Evolutionary conservation across 2,329 filamentous ascomycete species (phyloP), one percentile per base, ranked within the genome.

Genomic region (Colletotrichum eleusines): DNA sequence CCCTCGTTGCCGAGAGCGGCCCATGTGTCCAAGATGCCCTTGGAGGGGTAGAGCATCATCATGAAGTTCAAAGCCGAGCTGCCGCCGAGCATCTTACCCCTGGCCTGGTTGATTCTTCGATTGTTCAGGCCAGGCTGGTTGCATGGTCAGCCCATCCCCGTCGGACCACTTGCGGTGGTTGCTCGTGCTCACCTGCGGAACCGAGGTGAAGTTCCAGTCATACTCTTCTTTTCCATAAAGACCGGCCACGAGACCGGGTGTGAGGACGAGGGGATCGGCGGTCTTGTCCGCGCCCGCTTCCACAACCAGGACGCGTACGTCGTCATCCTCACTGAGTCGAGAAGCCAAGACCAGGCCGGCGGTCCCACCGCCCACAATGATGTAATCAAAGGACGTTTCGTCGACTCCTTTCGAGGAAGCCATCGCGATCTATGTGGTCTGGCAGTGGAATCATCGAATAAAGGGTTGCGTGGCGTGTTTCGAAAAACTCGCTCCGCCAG

Each of bases 321-420:
- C 60, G 4, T 58, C 67, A 51, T 78, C 73, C 38, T 78, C 75
- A 18, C 75, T 74, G 11, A 80, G 72, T 31, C 78, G 77, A n/a
- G 76, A 77, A 26, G 78, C 77, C 23, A 81, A 72, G 23, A 80
- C 78, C 12, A 78, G 75, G n/a, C 79, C 78, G 0, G 78, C 71
- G 3, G 78, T 77, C 14, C 79, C 79, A 33, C 79, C 78, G 7
- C 79, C 78, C 2, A 79, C 76, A 42, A 79, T 73, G 28, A 78
- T 69, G 60, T 79, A 79, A 64, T 80, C 23, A 35, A 62, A 66
- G n/a, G 26, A 18, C 35, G 40, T 16, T 38, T 63, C 62, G 31
- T 59, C 62, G 28, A 64, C 18, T 38, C 3, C 26, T 31, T 68
- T 16, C 6, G 33, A 33, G 28, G 48, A 40, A 28, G 55, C 0